A percentile compares a stretch with the other conserved stretches of the same genome.
These are phyloP conservation scores for Pseudozyma pruni DNA, from an alignment of 1,284 basidiomycete species.

Conservation along the genomic window DNA sequence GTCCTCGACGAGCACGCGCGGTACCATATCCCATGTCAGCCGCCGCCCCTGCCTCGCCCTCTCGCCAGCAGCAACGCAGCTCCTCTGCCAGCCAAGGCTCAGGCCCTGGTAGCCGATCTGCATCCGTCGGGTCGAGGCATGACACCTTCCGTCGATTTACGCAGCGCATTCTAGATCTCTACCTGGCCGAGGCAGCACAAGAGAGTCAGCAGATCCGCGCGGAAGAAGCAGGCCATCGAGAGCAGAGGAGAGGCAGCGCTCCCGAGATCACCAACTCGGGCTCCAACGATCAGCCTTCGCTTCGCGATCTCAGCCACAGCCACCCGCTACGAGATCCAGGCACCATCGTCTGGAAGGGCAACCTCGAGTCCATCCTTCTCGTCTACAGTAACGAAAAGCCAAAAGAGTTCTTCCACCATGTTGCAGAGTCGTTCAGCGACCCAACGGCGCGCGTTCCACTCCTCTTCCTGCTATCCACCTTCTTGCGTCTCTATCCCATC, in stretches of 20 bases:
- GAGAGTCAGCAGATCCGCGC: conserved; percentile 25
- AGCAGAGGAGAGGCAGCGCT: conserved; percentile 17
- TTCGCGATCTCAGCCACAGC: conserved; percentile 17
- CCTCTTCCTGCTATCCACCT: conserved; percentile 60
- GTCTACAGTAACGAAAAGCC: conserved; percentile 56
- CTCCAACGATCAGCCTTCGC: conserved; percentile 8
- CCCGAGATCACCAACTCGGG: conserved; percentile 13
- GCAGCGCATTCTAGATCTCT: conserved; percentile 58
- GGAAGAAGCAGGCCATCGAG: conserved; percentile 16
- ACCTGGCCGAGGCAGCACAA: conserved; percentile 55
- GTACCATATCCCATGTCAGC: conserved; percentile 50
- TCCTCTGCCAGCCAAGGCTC: conserved; percentile 9
- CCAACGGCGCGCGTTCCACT: conserved; percentile 48
- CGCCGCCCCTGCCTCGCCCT: conserved; percentile 20
- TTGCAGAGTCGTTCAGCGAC: conserved; percentile 53
- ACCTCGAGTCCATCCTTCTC: conserved; percentile 58
- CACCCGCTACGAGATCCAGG: conserved; percentile 22
- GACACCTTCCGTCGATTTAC: conserved; percentile 55
- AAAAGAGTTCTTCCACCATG: conserved; percentile 63
- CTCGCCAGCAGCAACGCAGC: conserved; percentile 25
- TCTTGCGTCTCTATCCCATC: conserved; percentile 59
- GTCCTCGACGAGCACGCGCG: conserved; percentile 36
- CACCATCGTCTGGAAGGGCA: conserved; percentile 52
- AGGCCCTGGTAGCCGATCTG: conserved; percentile 24
- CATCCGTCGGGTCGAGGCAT: conserved; percentile 23